Evolutionary conservation across 805 yeast genomes (phyloP).

Genomic region (Spathaspora hagerdaliae): DNA sequence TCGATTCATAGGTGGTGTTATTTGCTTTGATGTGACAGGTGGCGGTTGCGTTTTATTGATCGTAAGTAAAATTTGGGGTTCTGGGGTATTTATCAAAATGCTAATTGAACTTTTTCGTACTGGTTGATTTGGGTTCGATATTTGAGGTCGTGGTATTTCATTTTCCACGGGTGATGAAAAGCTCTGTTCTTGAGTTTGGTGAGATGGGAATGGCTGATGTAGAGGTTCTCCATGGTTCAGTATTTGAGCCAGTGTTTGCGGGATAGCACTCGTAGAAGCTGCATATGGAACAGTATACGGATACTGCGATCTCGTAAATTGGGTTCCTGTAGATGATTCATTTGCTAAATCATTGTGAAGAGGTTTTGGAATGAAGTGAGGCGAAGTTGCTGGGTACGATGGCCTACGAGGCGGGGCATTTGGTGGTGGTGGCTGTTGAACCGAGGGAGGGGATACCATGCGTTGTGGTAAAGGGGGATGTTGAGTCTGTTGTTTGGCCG

Average conservation of each 20-base stretch:
- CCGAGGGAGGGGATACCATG: not conserved
- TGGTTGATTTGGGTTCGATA: not conserved
- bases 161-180: too few species aligned
- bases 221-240: not conserved
- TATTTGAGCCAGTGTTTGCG: not conserved
- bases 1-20: not conserved
- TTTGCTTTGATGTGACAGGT: not conserved
- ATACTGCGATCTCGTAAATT: not conserved
- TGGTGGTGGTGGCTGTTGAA: not conserved
- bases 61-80: conserved; percentile 1
- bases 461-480: not conserved
- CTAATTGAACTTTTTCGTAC: conserved; percentile 6
- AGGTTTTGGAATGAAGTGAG: not conserved
- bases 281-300: not conserved
- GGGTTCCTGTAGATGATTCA: not conserved
- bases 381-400: not conserved
- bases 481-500: conserved; percentile 38
- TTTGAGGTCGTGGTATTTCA: too few species aligned
- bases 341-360: not conserved
- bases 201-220: not conserved
- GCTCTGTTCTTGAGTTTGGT: not conserved
- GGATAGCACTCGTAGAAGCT: not conserved
- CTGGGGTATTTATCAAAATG: conserved; percentile 6
- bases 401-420: not conserved
- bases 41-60: not conserved